Percentiles rank a stretch among this genome's conserved stretches.
These are phyloP conservation scores for Astrocystis sublimbata DNA, from an alignment of 495 filamentous ascomycete genomes.

Conservation along the genomic window DNA sequence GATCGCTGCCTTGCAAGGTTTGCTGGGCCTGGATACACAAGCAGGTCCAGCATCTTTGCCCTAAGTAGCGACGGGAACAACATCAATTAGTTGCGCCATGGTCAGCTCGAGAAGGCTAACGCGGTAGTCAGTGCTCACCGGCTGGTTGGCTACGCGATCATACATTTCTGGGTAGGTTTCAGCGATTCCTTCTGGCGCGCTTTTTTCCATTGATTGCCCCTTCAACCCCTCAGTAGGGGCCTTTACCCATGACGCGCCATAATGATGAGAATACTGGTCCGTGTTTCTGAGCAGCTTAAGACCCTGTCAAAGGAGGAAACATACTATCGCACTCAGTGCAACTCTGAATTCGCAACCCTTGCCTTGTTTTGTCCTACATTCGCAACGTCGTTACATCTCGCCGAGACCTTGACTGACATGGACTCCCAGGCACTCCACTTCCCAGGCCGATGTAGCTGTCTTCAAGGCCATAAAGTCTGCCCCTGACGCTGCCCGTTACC, in stretches of 20 bases:
- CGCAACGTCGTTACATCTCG: not conserved
- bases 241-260: conserved; percentile 25
- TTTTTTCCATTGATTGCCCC: not conserved
- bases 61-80: not conserved
- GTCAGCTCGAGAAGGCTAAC: conserved; percentile 37
- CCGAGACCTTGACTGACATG: not conserved
- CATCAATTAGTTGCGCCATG: conserved; percentile 4
- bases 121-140: conserved; percentile 74
- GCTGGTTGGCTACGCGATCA: conserved; percentile 84
- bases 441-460: conserved; percentile 92
- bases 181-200: conserved; percentile 21
- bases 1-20: conserved; percentile 5
- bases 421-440: conserved; percentile 67
- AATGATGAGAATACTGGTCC: conserved; percentile 97
- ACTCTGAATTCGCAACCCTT: conserved; percentile 65
- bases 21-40: conserved; percentile 11
- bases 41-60: conserved; percentile 21
- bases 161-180: conserved; percentile 85
- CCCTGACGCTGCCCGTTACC: conserved; percentile 83
- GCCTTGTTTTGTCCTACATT: not conserved
- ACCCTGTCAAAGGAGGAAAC: conserved; percentile 89
- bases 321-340: conserved; percentile 72
- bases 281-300: conserved; percentile 99
- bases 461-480: conserved; percentile 82
- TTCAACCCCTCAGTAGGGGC: conserved; percentile 19